phyloP scores from a whole-genome alignment of 805 yeast genomes.

The Pichia cabralensis region DNA sequence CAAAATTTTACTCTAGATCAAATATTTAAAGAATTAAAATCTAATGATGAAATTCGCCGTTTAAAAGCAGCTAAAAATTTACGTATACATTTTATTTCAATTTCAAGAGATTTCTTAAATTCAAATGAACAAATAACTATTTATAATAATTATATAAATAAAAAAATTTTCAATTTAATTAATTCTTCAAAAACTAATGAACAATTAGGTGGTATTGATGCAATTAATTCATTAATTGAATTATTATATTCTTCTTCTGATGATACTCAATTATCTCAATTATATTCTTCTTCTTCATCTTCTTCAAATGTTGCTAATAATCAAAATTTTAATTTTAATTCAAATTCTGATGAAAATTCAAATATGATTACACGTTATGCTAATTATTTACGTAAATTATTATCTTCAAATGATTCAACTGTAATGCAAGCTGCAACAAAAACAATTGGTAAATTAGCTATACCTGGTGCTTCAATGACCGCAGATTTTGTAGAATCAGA shows the following conservation, averaged over 20 bases:
- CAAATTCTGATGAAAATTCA: conserved; percentile 56
- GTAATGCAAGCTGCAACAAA: conserved; percentile 83
- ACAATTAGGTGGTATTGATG: conserved; percentile 83
- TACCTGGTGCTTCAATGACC: conserved; percentile 81
- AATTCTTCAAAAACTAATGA: conserved; percentile 64
- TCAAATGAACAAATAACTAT: conserved; percentile 74
- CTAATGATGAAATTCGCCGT: conserved; percentile 33
- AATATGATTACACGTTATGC: conserved; percentile 85
- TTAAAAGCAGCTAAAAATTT: conserved; percentile 59
- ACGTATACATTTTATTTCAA: conserved; percentile 54
- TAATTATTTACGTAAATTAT: conserved; percentile 72
- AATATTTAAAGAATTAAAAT: conserved; percentile 42
- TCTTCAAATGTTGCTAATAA: background rate
- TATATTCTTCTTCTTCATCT: conserved; percentile 23
- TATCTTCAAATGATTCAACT: conserved; percentile 72
- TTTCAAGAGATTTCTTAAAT: conserved; percentile 64
- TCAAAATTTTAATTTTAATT: too few relatives aligned
- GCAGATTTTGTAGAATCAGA: conserved; percentile 91
- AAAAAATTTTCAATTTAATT: conserved; percentile 74
- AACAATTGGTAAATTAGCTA: conserved; percentile 81
- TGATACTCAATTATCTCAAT: conserved; percentile 22
- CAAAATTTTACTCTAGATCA: conserved; percentile 35
- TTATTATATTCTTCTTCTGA: conserved; percentile 58
- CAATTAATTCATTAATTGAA: conserved; percentile 79
- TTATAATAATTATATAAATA: conserved; percentile 78